A percentile compares a stretch with the other conserved stretches of the same genome.
Evolutionary conservation across 2,329 filamentous ascomycete genomes (phyloP).

Genomic region (Tolypocladium tundrense): DNA sequence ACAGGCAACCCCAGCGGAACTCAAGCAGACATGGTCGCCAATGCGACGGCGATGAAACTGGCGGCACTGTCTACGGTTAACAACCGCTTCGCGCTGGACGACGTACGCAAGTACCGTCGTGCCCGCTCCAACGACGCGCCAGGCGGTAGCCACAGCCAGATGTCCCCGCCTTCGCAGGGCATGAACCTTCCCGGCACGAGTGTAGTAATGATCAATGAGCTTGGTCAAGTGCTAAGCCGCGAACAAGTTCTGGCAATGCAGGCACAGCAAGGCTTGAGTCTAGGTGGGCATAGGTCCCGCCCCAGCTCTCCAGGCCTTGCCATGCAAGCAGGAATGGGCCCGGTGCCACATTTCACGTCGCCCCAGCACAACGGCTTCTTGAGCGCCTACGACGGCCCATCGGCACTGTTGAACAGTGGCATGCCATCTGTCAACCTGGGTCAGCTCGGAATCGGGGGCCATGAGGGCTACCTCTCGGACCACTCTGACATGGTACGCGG

Average conservation of each 20-base stretch:
- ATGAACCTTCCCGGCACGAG: conserved; percentile 59
- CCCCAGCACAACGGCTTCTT: conserved; percentile 94
- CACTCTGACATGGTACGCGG: conserved; percentile 86
- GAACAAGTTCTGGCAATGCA: conserved; percentile 80
- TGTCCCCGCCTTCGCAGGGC: conserved; percentile 57
- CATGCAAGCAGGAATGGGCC: conserved; percentile 57
- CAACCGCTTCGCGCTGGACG: conserved; percentile 92
- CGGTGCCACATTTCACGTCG: conserved; percentile 64
- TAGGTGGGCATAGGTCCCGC: conserved; percentile 66
- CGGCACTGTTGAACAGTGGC: conserved; percentile 59
- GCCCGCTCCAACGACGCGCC: conserved; percentile 79
- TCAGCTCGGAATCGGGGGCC: conserved; percentile 58
- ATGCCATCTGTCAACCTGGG: conserved; percentile 62
- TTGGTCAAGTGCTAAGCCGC: conserved; percentile 75
- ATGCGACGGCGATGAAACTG: conserved; percentile 97
- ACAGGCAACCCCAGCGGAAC: conserved; percentile 40
- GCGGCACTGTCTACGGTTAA: conserved; percentile 95
- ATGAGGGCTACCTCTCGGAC: conserved; percentile 86
- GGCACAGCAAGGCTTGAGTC: conserved; percentile 50
- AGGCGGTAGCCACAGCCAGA: conserved; percentile 46
- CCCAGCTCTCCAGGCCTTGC: conserved; percentile 83
- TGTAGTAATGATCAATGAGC: conserved; percentile 89
- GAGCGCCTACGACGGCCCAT: conserved; percentile 70
- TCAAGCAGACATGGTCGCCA: conserved; percentile 96
- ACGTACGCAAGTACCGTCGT: conserved; percentile 91